Evolutionary conservation across 2,329 filamentous ascomycete genomes (phyloP).

Genomic region (Dactylellina drechsleri): DNA sequence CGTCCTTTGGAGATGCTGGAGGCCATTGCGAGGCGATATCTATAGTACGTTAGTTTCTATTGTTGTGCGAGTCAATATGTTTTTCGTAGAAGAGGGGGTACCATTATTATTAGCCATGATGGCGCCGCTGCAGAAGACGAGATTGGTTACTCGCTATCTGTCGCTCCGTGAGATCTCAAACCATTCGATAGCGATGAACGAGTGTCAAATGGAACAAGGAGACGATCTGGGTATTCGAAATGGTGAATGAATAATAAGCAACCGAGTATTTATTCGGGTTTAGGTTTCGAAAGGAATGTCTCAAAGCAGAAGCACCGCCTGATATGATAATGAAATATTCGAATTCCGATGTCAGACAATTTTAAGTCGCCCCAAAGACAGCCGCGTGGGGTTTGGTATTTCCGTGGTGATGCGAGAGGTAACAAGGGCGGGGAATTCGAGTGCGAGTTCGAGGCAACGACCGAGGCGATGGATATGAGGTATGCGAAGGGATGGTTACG

Average conservation of each 20-base stretch:
- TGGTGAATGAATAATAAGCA: too few species aligned
- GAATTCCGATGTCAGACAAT: constrained; percentile 12
- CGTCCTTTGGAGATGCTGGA: constrained; percentile 73
- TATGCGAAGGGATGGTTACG: not conserved
- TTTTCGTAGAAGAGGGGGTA: not conserved
- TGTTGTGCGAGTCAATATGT: not conserved
- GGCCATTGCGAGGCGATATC: constrained; percentile 66
- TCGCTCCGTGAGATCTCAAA: not conserved
- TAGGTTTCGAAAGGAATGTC: constrained; percentile 1
- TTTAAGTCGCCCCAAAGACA: not conserved
- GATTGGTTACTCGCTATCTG: constrained; percentile 4
- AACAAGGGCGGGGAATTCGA: not conserved
- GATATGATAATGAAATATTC: constrained; percentile 11
- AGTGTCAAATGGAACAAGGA: not conserved
- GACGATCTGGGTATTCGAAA: constrained; percentile 1
- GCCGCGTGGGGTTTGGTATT: not conserved
- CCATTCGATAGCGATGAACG: constrained; percentile 20
- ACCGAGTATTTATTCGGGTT: constrained; percentile 16
- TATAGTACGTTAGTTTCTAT: constrained; percentile 5
- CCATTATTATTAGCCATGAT: constrained; percentile 48
- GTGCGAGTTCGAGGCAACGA: not conserved
- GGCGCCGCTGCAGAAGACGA: constrained; percentile 18
- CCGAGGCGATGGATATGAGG: not conserved
- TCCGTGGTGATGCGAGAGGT: not conserved
- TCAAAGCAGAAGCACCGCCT: not conserved